Percentiles rank a stretch among this genome's conserved stretches.
phyloP scores from a whole-genome alignment of 2,329 filamentous ascomycete species.

The Phialocephala sp. region DNA sequence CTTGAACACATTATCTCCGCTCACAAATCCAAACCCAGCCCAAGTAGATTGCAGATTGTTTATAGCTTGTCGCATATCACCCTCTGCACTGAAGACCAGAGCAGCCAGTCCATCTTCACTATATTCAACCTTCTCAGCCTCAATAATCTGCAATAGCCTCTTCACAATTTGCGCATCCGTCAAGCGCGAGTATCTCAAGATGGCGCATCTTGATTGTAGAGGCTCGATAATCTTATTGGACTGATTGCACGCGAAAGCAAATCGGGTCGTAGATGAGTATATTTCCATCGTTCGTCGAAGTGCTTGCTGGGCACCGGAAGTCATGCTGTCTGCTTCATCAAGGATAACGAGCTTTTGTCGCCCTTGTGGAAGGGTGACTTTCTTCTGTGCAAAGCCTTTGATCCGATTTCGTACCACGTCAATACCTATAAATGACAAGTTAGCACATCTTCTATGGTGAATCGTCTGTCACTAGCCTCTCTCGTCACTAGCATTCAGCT shows the following conservation, averaged over 20 bases:
- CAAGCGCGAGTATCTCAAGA: conserved; percentile 89
- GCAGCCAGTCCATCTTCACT: conserved; percentile 93
- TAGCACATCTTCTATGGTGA: neutral
- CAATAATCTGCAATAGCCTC: conserved; percentile 87
- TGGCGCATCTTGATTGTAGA: conserved; percentile 95
- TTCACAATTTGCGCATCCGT: conserved; percentile 94
- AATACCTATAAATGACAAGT: conserved; percentile 64
- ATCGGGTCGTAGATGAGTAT: conserved; percentile 93
- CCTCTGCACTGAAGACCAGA: conserved; percentile 96
- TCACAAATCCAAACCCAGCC: conserved; percentile 96
- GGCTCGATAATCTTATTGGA: conserved; percentile 99
- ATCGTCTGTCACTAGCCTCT: conserved; percentile 59
- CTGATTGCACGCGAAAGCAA: conserved; percentile 98
- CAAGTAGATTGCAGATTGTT: conserved; percentile 95
- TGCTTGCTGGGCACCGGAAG: conserved; percentile 92
- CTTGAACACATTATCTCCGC: conserved; percentile 95
- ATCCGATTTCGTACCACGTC: conserved; percentile 97
- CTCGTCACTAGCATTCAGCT: conserved; percentile 96
- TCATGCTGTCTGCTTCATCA: conserved; percentile 99
- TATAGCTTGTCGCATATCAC: conserved; percentile 98
- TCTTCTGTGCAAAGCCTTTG: conserved; percentile 98
- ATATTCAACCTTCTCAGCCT: conserved; percentile 88
- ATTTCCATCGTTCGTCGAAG: conserved; percentile 98
- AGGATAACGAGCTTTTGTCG: conserved; percentile 97
- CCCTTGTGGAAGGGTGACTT: conserved; percentile 89